Conservation (phyloP, 495 filamentous ascomycete species). For the Cryomyces minteri region DNA sequence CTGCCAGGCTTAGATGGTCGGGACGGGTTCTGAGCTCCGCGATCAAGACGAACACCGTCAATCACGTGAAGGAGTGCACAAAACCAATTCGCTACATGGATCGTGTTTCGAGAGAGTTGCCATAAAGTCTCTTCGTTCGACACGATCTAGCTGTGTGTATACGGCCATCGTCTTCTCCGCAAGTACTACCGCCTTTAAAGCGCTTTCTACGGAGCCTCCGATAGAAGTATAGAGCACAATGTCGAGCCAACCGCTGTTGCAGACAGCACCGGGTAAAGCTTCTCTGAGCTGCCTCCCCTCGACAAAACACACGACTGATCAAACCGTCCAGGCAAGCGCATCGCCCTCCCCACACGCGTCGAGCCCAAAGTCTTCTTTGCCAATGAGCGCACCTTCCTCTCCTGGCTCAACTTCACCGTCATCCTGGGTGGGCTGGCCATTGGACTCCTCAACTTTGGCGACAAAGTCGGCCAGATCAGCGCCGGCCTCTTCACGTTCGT, state of each 20-base stretch:
- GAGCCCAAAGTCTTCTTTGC: constrained; percentile 99
- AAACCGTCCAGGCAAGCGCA: constrained; percentile 69
- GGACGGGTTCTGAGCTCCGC: too few species aligned
- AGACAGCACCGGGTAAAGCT: constrained; percentile 58
- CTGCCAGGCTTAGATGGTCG: too few species aligned
- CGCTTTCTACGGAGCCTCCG: too few species aligned
- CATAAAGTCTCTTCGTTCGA: too few species aligned
- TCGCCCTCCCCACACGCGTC: constrained; percentile 92
- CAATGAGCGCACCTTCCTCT: constrained; percentile 97
- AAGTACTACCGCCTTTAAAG: too few species aligned
- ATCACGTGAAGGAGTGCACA: too few species aligned
- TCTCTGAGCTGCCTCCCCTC: not conserved
- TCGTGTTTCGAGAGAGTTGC: too few species aligned
- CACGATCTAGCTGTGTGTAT: too few species aligned
- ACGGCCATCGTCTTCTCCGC: too few species aligned
- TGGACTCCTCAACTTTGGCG: constrained; percentile 95
- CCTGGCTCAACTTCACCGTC: constrained; percentile 98
- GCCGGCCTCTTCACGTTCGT: constrained; percentile 87
- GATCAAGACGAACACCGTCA: too few species aligned
- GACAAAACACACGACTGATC: not conserved
- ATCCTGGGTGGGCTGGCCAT: constrained; percentile 91
- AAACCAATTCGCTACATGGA: too few species aligned
- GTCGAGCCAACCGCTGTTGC: constrained; percentile 93
- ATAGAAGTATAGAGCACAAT: constrained; percentile 24
- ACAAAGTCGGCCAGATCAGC: constrained; percentile 77